phyloP scores from a whole-genome alignment of 2,329 filamentous ascomycete genomes.

The Huntiella abstrusa region DNA sequence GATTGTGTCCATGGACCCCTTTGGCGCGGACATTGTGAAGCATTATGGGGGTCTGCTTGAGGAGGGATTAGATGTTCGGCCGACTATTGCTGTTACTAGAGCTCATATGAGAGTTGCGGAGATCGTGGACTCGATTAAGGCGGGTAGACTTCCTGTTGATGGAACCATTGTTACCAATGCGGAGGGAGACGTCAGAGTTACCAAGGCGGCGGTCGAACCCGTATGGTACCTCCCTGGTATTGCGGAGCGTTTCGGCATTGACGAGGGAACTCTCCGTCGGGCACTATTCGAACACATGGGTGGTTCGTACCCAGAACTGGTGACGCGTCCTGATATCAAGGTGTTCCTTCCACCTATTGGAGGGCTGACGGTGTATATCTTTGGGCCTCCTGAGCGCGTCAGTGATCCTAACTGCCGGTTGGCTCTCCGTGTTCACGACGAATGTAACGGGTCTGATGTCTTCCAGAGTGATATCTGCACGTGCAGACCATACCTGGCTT shows the following conservation, averaged over 20 bases:
- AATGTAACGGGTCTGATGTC: constrained; percentile 92
- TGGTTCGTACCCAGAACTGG: constrained; percentile 89
- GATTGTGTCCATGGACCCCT: constrained; percentile 95
- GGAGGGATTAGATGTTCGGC: constrained; percentile 41
- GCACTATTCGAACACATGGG: constrained; percentile 90
- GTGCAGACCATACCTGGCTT: constrained; percentile 86
- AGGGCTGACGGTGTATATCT: constrained; percentile 89
- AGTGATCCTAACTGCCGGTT: constrained; percentile 65
- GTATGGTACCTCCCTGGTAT: constrained; percentile 79
- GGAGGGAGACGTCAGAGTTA: constrained; percentile 75
- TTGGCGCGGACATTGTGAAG: constrained; percentile 43
- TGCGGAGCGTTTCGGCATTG: constrained; percentile 83
- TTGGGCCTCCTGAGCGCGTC: constrained; percentile 88
- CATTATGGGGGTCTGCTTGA: constrained; percentile 7
- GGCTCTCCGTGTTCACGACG: constrained; percentile 62
- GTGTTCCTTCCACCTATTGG: constrained; percentile 87
- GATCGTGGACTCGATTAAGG: constrained; percentile 69
- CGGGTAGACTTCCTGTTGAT: constrained; percentile 57
- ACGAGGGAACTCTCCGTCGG: constrained; percentile 71
- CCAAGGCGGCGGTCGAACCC: constrained; percentile 92
- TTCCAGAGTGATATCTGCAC: constrained; percentile 98
- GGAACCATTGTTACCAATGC: constrained; percentile 80
- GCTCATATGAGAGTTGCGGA: constrained; percentile 92
- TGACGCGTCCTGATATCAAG: constrained; percentile 88
- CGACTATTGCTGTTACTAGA: constrained; percentile 79